Evolutionary conservation across 2,329 filamentous ascomycete genomes (phyloP).

Genomic region (Ramularia collo-cygni): DNA sequence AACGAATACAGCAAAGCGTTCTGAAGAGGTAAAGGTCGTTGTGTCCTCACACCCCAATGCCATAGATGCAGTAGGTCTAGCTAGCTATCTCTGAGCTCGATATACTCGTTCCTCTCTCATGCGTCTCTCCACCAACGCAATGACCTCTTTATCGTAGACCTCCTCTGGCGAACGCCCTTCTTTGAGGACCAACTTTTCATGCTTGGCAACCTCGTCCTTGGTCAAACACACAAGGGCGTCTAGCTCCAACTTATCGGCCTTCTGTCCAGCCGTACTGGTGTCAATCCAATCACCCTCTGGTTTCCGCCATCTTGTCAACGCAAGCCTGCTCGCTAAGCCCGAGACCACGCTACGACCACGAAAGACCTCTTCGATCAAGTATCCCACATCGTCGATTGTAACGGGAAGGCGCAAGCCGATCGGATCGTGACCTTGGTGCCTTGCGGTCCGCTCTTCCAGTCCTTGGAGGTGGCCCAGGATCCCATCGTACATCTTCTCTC

Average conservation of each 20-base stretch:
- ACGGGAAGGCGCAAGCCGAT: conserved; percentile 74
- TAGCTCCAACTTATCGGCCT: conserved; percentile 61
- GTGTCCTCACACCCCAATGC: too few relatives aligned
- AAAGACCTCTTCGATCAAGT: conserved; percentile 84
- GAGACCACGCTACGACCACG: conserved; percentile 75
- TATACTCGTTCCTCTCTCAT: conserved; percentile 53
- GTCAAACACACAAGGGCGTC: conserved; percentile 83
- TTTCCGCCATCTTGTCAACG: conserved; percentile 72
- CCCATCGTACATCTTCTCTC: conserved; percentile 88
- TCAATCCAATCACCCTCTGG: conserved; percentile 57
- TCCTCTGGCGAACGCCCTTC: conserved; percentile 61
- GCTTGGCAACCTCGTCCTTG: conserved; percentile 74
- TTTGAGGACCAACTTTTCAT: conserved; percentile 73
- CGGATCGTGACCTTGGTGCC: conserved; percentile 46
- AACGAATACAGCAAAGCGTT: too few relatives aligned
- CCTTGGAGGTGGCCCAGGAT: conserved; percentile 70
- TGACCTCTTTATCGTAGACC: conserved; percentile 62
- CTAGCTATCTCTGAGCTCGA: conserved; percentile 12
- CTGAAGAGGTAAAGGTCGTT: too few relatives aligned
- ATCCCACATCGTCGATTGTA: conserved; percentile 73
- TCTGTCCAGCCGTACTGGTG: conserved; percentile 64
- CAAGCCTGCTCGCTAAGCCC: conserved; percentile 70
- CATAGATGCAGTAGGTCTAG: too few relatives aligned
- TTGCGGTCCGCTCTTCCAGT: conserved; percentile 68
- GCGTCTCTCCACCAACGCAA: conserved; percentile 61